Conservation (phyloP, 2,329 filamentous ascomycete species). For the Ambrosiella beaveri region DNA sequence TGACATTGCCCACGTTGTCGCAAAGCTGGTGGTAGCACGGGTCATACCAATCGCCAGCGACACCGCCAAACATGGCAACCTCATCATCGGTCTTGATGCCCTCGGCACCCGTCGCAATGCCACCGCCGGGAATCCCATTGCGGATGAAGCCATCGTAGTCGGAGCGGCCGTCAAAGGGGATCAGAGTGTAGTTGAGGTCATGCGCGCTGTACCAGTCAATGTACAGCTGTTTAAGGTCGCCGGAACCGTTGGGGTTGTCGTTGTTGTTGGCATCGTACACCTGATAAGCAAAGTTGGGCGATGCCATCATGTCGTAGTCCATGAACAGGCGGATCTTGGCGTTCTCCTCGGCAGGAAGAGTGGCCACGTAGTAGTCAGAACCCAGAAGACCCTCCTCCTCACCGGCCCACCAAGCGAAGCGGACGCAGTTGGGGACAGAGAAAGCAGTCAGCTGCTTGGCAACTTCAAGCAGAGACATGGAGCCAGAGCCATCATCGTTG, state of each 20-base stretch:
- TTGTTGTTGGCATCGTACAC: constrained; percentile 57
- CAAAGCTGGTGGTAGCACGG: constrained; percentile 45
- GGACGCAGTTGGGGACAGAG: constrained; percentile 45
- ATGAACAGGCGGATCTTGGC: constrained; percentile 46
- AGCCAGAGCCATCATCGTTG: constrained; percentile 62
- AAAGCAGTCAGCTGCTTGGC: constrained; percentile 41
- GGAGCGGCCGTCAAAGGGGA: constrained; percentile 60
- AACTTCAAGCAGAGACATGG: constrained; percentile 42
- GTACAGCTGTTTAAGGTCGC: constrained; percentile 51
- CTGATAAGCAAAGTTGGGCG: constrained; percentile 48
- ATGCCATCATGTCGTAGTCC: constrained; percentile 56
- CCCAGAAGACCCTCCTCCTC: constrained; percentile 50
- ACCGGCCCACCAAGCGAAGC: constrained; percentile 51
- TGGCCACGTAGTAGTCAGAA: constrained; percentile 43
- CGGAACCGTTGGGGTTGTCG: constrained; percentile 52
- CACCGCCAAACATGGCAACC: constrained; percentile 50
- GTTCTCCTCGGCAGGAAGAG: constrained; percentile 40
- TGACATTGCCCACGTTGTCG: constrained; percentile 40
- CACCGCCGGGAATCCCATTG: constrained; percentile 54
- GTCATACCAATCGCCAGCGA: constrained; percentile 42
- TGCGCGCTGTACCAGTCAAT: constrained; percentile 46
- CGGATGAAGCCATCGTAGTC: constrained; percentile 67
- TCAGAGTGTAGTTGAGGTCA: constrained; percentile 49
- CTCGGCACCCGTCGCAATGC: constrained; percentile 63
- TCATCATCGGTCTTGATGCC: constrained; percentile 56